Evolutionary conservation across 306 rosid species (phyloP).

Genomic region (Morella rubra): DNA sequence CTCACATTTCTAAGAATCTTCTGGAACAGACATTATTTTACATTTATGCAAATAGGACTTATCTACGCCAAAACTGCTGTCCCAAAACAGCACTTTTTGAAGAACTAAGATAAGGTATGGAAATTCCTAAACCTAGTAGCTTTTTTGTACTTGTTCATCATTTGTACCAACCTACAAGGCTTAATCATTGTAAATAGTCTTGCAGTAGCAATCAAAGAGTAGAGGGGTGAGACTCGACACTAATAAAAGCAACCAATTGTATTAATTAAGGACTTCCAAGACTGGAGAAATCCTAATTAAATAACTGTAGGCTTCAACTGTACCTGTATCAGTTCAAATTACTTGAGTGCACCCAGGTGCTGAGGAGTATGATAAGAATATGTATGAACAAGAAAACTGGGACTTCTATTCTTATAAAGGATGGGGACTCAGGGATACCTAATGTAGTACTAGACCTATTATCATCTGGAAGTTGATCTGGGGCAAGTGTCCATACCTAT

Average conservation of each 20-base stretch:
- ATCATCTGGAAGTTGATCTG: no score
- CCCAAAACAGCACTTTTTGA: not conserved
- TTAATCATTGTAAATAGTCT: constrained; percentile 4
- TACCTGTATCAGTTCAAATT: not conserved
- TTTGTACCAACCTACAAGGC: not conserved
- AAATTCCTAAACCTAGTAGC: not conserved
- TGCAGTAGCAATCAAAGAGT: not conserved
- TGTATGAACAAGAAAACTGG: not conserved
- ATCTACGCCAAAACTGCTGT: not conserved
- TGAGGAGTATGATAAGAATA: not conserved
- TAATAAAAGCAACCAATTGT: not conserved
- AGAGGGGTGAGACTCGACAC: not conserved
- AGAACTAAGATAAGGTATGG: not conserved
- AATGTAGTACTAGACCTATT: no score
- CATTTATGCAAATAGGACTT: constrained; percentile 3
- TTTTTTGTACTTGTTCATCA: not conserved
- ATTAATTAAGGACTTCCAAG: not conserved
- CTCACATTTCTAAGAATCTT: constrained; percentile 8
- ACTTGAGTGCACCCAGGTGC: constrained; percentile 4
- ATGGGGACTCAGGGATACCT: no score
- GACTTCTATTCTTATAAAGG: not conserved
- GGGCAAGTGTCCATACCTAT: no score
- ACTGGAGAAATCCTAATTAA: not conserved
- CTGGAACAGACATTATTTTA: not conserved
- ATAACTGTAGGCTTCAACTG: not conserved